These are phyloP conservation scores for Talaromyces adpressus DNA, from an alignment of 495 filamentous ascomycete genomes.

Conservation along the genomic window DNA sequence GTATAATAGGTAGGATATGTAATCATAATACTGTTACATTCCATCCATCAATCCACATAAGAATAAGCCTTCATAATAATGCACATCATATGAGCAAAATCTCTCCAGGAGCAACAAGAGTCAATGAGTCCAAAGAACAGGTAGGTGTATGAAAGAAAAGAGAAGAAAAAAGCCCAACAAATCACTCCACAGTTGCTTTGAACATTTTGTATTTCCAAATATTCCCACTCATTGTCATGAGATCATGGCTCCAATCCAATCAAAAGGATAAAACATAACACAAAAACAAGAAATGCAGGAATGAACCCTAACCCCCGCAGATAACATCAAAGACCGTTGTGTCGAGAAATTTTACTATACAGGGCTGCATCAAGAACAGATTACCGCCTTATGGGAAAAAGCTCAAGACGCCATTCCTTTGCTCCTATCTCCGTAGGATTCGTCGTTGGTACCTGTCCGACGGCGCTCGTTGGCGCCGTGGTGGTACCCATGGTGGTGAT, in stretches of 20 bases:
- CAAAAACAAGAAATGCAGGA: background rate
- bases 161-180: background rate
- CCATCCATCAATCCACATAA: background rate
- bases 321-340: background rate
- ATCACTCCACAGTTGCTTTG: background rate
- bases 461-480: conserved; percentile 34
- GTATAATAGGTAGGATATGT: background rate
- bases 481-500: conserved; percentile 28
- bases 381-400: conserved; percentile 10
- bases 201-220: conserved; percentile 1
- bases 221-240: background rate
- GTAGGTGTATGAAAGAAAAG: background rate
- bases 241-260: background rate
- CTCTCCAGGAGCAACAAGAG: background rate
- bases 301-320: background rate
- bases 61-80: conserved; percentile 3
- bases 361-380: conserved; percentile 30
- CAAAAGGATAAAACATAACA: background rate
- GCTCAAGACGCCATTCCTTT: conserved; percentile 30
- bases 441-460: conserved; percentile 38
- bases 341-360: conserved; percentile 31
- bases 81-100: conserved; percentile 6
- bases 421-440: conserved; percentile 36
- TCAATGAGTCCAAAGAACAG: conserved; percentile 3
- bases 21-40: conserved; percentile 6